These are phyloP conservation scores for Simmondsia chinensis DNA, from an alignment of 148 eudicot species.

Conservation along the genomic window DNA sequence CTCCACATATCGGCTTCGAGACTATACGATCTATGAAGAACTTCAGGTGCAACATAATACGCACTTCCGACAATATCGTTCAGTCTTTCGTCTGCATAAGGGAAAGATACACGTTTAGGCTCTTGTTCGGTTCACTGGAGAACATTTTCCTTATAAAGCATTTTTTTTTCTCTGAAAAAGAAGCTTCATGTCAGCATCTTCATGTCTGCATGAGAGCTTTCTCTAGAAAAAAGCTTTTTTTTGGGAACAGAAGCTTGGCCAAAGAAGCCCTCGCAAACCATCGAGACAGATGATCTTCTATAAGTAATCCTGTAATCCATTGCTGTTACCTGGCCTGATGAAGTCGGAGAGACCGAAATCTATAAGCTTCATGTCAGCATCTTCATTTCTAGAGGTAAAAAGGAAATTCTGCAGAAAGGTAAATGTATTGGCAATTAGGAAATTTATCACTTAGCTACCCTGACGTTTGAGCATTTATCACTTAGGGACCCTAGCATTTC, in stretches of 20 bases:
- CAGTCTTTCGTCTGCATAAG: conserved; percentile 49
- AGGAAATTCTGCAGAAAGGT: conserved; percentile 47
- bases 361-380: conserved; percentile 66
- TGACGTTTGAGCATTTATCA: too few species aligned
- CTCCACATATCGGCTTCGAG: conserved; percentile 68
- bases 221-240: too few species aligned
- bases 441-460: too few species aligned
- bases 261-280: too few species aligned
- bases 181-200: too few species aligned
- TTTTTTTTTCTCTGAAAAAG: too few species aligned
- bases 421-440: neutral
- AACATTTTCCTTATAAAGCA: too few species aligned
- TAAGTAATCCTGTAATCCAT: neutral
- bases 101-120: neutral
- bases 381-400: conserved; percentile 51
- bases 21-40: conserved; percentile 57
- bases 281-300: too few species aligned
- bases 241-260: neutral
- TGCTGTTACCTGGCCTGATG: conserved; percentile 44
- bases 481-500: too few species aligned
- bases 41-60: conserved; percentile 72
- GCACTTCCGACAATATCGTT: conserved; percentile 74
- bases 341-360: conserved; percentile 82
- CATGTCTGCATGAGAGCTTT: too few species aligned
- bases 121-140: neutral